Evolutionary conservation across 768 basidiomycete species (phyloP).

Genomic region (Lyophyllum atratum): DNA sequence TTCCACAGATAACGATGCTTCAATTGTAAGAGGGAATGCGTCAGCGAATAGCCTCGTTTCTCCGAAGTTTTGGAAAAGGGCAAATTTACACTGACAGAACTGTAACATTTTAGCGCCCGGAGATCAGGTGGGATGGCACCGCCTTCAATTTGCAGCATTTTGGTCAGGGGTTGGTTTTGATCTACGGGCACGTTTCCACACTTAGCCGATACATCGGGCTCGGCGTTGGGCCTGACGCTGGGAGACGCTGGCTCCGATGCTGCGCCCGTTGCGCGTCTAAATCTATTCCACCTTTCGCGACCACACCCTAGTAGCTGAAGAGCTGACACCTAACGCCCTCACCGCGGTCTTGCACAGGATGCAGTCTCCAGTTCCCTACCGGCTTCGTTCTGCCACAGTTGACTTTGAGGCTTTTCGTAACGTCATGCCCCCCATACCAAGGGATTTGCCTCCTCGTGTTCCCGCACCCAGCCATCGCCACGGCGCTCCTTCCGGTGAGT

Average conservation of each 20-base stretch:
- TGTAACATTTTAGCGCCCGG: background rate
- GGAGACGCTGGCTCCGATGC: background rate
- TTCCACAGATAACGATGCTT: background rate
- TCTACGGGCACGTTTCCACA: background rate
- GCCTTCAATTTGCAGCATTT: too few relatives aligned
- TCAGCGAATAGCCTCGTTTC: background rate
- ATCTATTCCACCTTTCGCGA: background rate
- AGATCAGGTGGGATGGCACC: background rate
- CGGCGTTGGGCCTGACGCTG: background rate
- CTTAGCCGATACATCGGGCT: background rate
- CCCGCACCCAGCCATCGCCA: conserved; percentile 37
- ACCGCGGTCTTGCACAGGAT: background rate
- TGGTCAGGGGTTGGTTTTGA: too few relatives aligned
- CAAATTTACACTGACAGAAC: background rate
- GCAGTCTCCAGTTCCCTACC: background rate
- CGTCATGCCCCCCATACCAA: conserved; percentile 6
- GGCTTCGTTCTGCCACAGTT: conserved; percentile 6
- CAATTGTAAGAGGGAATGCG: background rate
- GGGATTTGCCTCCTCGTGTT: conserved; percentile 25
- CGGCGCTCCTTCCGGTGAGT: conserved; percentile 42
- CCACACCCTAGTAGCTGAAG: background rate
- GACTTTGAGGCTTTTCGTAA: conserved; percentile 10
- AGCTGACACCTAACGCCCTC: background rate
- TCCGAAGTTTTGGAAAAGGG: background rate
- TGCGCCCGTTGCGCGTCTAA: background rate